Percentiles rank a stretch among this genome's conserved stretches.
Evolutionary conservation across 441 rosid genomes (phyloP).

Genomic region (Pelargonium cotyledonis): DNA sequence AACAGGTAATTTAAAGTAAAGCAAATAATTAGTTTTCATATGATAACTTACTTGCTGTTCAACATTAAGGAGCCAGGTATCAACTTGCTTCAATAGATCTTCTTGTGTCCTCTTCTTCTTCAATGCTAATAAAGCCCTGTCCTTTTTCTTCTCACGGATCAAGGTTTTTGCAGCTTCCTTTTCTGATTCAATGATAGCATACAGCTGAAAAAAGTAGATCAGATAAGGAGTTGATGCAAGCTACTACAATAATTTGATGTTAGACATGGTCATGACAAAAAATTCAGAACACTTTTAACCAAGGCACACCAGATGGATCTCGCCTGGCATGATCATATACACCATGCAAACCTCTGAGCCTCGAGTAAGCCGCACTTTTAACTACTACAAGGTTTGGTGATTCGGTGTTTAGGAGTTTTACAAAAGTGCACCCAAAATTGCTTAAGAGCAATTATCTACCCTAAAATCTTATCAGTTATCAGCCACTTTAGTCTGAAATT

Average conservation of each 20-base stretch:
- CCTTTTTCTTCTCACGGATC: constrained; percentile 69
- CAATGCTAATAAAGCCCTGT: constrained; percentile 76
- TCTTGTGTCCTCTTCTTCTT: constrained; percentile 90
- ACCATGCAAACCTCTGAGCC: too few species aligned
- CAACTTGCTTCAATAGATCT: constrained; percentile 81
- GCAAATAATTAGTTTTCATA: too few species aligned
- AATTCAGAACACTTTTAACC: neutral
- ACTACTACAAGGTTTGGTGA: too few species aligned
- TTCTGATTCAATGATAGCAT: constrained; percentile 77
- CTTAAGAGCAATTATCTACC: too few species aligned
- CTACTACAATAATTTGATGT: constrained; percentile 7
- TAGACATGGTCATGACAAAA: neutral
- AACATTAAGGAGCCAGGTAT: constrained; percentile 86
- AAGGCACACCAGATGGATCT: neutral
- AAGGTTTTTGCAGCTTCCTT: constrained; percentile 79
- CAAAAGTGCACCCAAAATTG: too few species aligned
- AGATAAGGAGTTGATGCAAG: constrained; percentile 11
- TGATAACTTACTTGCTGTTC: constrained; percentile 68
- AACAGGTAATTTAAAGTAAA: too few species aligned
- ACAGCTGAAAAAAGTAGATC: constrained; percentile 42
- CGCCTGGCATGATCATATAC: too few species aligned
- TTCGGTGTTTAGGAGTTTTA: too few species aligned
- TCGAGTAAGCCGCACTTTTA: too few species aligned
- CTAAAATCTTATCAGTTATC: too few species aligned
- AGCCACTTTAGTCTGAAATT: too few species aligned